phyloP scores from a whole-genome alignment of 148 eudicot genomes.

The Chenopodium quinoa region DNA sequence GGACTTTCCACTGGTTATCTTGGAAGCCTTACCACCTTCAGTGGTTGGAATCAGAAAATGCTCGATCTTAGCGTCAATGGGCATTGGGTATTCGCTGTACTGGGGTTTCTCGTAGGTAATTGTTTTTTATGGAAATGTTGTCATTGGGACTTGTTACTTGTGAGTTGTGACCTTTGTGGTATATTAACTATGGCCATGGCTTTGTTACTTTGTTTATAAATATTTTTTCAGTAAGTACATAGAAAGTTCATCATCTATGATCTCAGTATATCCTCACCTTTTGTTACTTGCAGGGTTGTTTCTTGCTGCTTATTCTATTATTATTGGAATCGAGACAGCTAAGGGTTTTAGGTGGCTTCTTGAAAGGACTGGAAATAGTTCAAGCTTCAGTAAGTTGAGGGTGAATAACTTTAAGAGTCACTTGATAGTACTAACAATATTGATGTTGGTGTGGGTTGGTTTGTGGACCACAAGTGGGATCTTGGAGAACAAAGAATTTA shows the following conservation, averaged over 20 bases:
- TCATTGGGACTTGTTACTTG: neutral
- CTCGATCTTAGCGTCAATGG: slow-evolving; percentile 80
- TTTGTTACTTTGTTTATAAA: no score
- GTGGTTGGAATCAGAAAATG: slow-evolving; percentile 97
- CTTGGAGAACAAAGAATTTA: slow-evolving; percentile 49
- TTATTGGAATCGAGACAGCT: slow-evolving; percentile 65
- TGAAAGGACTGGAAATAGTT: slow-evolving; percentile 11
- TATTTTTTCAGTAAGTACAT: no score
- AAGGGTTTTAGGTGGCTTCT: slow-evolving; percentile 44
- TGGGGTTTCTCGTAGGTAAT: slow-evolving; percentile 68
- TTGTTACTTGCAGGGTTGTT: slow-evolving; percentile 43
- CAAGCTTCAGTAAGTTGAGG: slow-evolving; percentile 17
- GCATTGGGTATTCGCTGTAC: slow-evolving; percentile 64
- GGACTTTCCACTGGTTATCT: slow-evolving; percentile 89
- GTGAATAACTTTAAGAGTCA: slow-evolving; percentile 30
- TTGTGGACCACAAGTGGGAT: slow-evolving; percentile 54
- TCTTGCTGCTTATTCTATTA: slow-evolving; percentile 64
- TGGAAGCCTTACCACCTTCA: slow-evolving; percentile 94
- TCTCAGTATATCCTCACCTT: neutral
- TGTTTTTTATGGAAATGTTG: neutral
- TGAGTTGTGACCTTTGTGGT: neutral
- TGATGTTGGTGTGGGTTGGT: slow-evolving; percentile 39
- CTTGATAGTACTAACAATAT: slow-evolving; percentile 28
- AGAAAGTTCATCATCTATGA: neutral
- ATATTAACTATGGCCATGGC: no score